phyloP scores from a whole-genome alignment of 148 eudicot genomes.

The Diospyros lotus region DNA sequence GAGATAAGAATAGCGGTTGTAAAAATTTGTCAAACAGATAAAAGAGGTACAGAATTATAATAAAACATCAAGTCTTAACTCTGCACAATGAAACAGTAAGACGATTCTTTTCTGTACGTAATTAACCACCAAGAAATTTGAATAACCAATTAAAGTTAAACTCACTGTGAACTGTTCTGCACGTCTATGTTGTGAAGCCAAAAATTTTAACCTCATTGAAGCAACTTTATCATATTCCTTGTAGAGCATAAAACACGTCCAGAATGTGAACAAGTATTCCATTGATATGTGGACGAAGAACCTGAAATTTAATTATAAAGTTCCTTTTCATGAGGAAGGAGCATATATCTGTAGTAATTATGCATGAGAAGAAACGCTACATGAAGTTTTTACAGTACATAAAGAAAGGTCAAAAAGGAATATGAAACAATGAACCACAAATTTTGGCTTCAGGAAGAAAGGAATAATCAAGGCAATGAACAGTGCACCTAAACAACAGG shows the following conservation, averaged over 20 bases:
- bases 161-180: constrained; percentile 91
- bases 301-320: constrained; percentile 39
- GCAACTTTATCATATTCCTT: constrained; percentile 77
- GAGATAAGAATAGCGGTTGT: neutral
- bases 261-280: constrained; percentile 86
- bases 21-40: neutral
- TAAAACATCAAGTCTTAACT: neutral
- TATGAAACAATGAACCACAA: neutral
- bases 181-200: constrained; percentile 72
- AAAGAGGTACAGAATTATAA: neutral
- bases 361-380: neutral
- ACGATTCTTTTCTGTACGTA: neutral
- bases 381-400: neutral
- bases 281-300: constrained; percentile 77
- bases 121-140: neutral
- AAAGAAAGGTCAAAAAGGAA: neutral
- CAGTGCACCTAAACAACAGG: too few species aligned
- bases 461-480: too few species aligned
- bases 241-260: constrained; percentile 94
- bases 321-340: constrained; percentile 7
- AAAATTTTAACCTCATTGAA: constrained; percentile 69
- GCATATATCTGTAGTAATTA: constrained; percentile 1
- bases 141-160: constrained; percentile 1
- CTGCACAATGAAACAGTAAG: neutral
- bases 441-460: neutral